phyloP scores from a whole-genome alignment of 257 asterid genomes.

The Penstemon davidsonii region DNA sequence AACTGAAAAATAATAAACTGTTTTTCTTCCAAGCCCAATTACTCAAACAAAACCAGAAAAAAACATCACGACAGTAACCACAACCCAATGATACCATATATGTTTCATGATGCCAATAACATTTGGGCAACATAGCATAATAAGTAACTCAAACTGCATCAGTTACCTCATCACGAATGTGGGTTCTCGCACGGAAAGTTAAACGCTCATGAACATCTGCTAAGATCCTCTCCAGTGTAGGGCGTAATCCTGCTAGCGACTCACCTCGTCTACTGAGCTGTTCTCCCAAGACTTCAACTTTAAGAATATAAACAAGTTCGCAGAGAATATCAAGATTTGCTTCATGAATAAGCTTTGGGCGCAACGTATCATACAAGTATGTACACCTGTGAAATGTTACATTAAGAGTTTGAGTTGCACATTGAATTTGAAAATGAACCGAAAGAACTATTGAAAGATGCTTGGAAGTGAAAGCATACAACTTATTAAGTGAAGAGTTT shows the following conservation, averaged over 20 bases:
- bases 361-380: constrained; percentile 84
- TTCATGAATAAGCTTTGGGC: constrained; percentile 96
- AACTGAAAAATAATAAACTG: background rate
- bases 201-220: constrained; percentile 96
- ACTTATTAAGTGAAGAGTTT: background rate
- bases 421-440: constrained; percentile 27
- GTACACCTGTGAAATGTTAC: constrained; percentile 73
- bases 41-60: background rate
- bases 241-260: constrained; percentile 83
- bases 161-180: constrained; percentile 90
- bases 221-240: constrained; percentile 87
- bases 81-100: background rate
- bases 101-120: constrained; percentile 16
- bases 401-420: constrained; percentile 19
- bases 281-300: constrained; percentile 93
- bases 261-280: constrained; percentile 86
- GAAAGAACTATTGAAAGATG: constrained; percentile 10
- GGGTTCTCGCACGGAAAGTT: constrained; percentile 95
- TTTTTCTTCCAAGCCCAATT: background rate
- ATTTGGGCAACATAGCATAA: constrained; percentile 18
- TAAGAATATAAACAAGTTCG: constrained; percentile 91
- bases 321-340: constrained; percentile 94
- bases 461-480: background rate
- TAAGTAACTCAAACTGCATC: constrained; percentile 22
- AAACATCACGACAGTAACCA: background rate